Conservation (phyloP, 148 eudicot genomes). For the Silene uniflora region DNA sequence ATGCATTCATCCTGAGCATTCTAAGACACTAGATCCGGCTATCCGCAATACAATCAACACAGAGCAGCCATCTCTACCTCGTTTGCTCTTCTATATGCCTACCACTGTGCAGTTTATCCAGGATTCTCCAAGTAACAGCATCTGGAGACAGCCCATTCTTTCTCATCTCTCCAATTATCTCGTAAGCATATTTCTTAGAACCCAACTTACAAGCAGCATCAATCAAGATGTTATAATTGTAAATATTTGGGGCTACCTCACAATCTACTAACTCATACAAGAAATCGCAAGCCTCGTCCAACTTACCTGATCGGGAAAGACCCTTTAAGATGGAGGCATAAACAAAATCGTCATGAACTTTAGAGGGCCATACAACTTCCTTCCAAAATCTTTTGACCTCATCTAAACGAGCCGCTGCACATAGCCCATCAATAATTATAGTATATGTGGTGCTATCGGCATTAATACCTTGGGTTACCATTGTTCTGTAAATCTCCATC, state of each 20-base stretch:
- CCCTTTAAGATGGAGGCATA: slow-evolving; percentile 80
- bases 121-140: slow-evolving; percentile 77
- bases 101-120: slow-evolving; percentile 55
- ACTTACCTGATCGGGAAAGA: slow-evolving; percentile 51
- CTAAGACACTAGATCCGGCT: slow-evolving; percentile 1
- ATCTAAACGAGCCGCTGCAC: slow-evolving; percentile 40
- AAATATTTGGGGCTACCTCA: slow-evolving; percentile 55
- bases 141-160: slow-evolving; percentile 82
- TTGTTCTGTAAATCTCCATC: slow-evolving; percentile 43
- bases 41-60: not conserved
- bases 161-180: slow-evolving; percentile 83
- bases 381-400: slow-evolving; percentile 74
- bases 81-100: slow-evolving; percentile 6
- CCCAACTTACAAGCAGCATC: slow-evolving; percentile 66
- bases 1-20: not conserved
- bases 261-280: slow-evolving; percentile 78
- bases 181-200: slow-evolving; percentile 76
- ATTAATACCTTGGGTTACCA: slow-evolving; percentile 43
- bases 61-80: not conserved
- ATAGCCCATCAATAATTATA: slow-evolving; percentile 64
- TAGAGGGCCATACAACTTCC: slow-evolving; percentile 75
- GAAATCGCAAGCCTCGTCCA: slow-evolving; percentile 73
- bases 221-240: slow-evolving; percentile 70
- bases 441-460: slow-evolving; percentile 65
- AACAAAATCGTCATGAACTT: slow-evolving; percentile 64